Evolutionary conservation across 192 early-diverging fungal genomes (phyloP).

Genomic region (Bifiguratus adelaidae): DNA sequence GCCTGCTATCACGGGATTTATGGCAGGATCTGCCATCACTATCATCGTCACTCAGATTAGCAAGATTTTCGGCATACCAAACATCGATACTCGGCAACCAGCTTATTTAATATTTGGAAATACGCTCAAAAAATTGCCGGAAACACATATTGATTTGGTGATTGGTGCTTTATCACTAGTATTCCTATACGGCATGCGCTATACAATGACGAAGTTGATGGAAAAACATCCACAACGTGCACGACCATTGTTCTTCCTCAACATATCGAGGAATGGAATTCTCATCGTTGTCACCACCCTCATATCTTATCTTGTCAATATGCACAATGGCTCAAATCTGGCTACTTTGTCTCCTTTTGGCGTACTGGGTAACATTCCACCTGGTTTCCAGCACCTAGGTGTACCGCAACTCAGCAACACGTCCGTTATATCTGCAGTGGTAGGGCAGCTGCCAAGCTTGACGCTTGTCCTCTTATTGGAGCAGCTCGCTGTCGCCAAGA

Average conservation of each 20-base stretch:
- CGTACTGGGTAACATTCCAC: conserved; percentile 65
- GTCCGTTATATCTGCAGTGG: conserved; percentile 39
- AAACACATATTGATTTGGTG: conserved; percentile 39
- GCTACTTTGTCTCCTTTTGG: conserved; percentile 32
- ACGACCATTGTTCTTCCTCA: conserved; percentile 47
- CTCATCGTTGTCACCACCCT: conserved; percentile 64
- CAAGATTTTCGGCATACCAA: conserved; percentile 66
- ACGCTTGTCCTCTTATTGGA: conserved; percentile 76
- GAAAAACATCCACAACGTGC: conserved; percentile 26
- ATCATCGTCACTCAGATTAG: conserved; percentile 72
- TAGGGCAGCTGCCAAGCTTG: conserved; percentile 46
- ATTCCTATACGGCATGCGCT: conserved; percentile 24
- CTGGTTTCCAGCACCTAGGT: conserved; percentile 51
- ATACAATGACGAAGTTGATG: conserved; percentile 11
- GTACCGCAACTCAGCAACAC: conserved; percentile 42
- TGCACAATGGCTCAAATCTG: conserved; percentile 23
- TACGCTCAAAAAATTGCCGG: conserved; percentile 25
- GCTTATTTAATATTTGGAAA: conserved; percentile 33
- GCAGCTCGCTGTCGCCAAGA: conserved; percentile 84
- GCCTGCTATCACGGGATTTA: conserved; percentile 80
- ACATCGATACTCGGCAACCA: conserved; percentile 54
- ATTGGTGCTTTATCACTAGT: conserved; percentile 41
- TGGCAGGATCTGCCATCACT: conserved; percentile 69
- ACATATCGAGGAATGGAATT: conserved; percentile 62
- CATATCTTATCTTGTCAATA: conserved; percentile 46